Conservation (phyloP, 164 flowering plant genomes). For the Annona squamosa region DNA sequence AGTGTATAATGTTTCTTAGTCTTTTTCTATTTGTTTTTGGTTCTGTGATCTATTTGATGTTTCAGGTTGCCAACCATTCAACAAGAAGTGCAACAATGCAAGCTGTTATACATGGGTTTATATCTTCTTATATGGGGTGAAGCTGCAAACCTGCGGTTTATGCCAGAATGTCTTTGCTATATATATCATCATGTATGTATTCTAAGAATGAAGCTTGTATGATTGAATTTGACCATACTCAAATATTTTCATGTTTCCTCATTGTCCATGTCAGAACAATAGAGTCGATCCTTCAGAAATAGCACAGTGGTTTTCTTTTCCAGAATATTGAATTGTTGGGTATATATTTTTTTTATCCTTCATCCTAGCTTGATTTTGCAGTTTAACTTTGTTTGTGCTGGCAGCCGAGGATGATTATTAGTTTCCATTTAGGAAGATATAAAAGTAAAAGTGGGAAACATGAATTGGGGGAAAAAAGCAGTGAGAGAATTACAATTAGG, state of each 20-base stretch:
- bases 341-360: no score
- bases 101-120: constrained; percentile 83
- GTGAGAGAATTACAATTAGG: no score
- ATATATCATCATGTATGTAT: constrained; percentile 90
- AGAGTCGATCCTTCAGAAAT: not conserved
- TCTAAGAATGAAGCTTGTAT: not conserved
- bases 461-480: no score
- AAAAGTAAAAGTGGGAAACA: no score
- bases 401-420: no score
- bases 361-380: no score
- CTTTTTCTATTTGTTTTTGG: not conserved
- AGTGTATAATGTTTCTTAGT: not conserved
- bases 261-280: not conserved
- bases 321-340: not conserved
- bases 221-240: not conserved
- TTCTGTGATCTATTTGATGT: not conserved
- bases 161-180: constrained; percentile 99
- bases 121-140: constrained; percentile 99
- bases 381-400: no score
- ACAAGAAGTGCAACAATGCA: constrained; percentile 96
- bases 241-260: not conserved
- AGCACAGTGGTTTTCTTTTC: not conserved
- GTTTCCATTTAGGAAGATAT: no score
- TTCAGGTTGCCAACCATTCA: constrained; percentile 96
- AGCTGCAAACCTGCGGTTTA: constrained; percentile 96